Percentiles rank a stretch among this genome's conserved stretches.
phyloP scores from a whole-genome alignment of 1,284 basidiomycete species.

The Moniliella sp. region DNA sequence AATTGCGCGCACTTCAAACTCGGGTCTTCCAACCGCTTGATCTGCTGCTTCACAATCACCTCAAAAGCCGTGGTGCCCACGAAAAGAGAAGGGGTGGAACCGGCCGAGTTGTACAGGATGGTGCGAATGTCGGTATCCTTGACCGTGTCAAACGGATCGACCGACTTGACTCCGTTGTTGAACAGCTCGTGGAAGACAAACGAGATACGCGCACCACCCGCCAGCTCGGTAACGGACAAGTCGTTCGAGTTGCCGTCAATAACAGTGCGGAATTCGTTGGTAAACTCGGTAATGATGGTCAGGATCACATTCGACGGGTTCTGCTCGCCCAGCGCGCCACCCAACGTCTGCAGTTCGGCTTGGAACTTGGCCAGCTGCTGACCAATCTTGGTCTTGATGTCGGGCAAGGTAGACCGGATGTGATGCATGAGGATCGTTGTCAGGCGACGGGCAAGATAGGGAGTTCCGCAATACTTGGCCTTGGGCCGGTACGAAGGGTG shows the following conservation, averaged over 20 bases:
- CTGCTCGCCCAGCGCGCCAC: constrained; percentile 61
- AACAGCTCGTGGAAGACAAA: constrained; percentile 96
- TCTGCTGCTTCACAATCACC: constrained; percentile 94
- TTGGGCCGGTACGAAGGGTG: constrained; percentile 79
- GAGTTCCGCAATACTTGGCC: constrained; percentile 85
- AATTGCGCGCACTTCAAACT: constrained; percentile 74
- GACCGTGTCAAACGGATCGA: constrained; percentile 93
- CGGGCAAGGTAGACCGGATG: constrained; percentile 80
- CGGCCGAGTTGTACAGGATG: constrained; percentile 87
- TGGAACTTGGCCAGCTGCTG: constrained; percentile 69
- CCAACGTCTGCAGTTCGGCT: constrained; percentile 60
- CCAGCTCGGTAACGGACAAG: constrained; percentile 74
- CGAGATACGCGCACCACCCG: constrained; percentile 85
- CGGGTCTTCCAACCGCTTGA: constrained; percentile 82
- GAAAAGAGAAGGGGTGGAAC: constrained; percentile 82
- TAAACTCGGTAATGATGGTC: constrained; percentile 89
- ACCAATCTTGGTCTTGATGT: constrained; percentile 80
- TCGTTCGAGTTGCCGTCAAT: constrained; percentile 95
- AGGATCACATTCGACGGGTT: constrained; percentile 71
- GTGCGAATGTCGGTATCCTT: constrained; percentile 93
- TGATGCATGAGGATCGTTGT: constrained; percentile 92
- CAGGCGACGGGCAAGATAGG: constrained; percentile 84
- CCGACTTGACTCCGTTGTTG: constrained; percentile 78
- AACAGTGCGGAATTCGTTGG: constrained; percentile 76
- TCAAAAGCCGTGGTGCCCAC: constrained; percentile 90